Evolutionary conservation across 2,329 filamentous ascomycete genomes (phyloP), one percentile per base, ranked within the genome.

Genomic region (Fusarium sarcochroum): DNA sequence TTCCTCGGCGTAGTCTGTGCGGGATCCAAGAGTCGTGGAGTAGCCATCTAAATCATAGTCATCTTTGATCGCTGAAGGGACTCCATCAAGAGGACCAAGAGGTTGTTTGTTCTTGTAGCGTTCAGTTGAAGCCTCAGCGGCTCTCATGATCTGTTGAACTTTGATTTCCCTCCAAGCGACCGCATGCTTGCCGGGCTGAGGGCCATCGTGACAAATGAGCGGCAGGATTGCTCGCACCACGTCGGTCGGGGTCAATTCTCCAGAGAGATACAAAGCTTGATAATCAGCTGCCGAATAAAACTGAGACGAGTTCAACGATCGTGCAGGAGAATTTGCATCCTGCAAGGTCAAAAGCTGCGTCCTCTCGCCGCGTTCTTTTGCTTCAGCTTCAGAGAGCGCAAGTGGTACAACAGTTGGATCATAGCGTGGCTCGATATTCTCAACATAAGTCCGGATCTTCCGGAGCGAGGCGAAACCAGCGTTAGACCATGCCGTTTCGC

Each of bases 21-120:
- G 82, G 11, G 87, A 89, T 9, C 90, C 90, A 41, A 92, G 82
- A 13, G 84, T 90, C 40, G 87, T 90, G 42, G 84, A 83, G 76
- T 95, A 94, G 1, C 91, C 92, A n/a, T 88, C 86, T 23, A 95
- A 79, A 75, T 93, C 89, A 49, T 92, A 87, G 75, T 94, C 91
- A 71, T 94, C 92, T 79, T 94, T 94, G 49, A 93, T 86, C 0
- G 87, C 90, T 7, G 93, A 86, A 0, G 91, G 92, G 0, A 94
- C 85, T 9, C 92, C 92, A 70, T 94, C 92, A 1, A 94, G 81
- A 1, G 87, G 83, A 0, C 90, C 87, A 5, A 92, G 78, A 0
- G 89, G 82, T 56, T 84, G 84, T 2, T 87, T 86, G 45, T 86
- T 81, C 66, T 85, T 80, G 72, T 86, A 86, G 3, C 84, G 76